phyloP scores from a whole-genome alignment of 257 asterid genomes.

The Ehretia macrophylla region DNA sequence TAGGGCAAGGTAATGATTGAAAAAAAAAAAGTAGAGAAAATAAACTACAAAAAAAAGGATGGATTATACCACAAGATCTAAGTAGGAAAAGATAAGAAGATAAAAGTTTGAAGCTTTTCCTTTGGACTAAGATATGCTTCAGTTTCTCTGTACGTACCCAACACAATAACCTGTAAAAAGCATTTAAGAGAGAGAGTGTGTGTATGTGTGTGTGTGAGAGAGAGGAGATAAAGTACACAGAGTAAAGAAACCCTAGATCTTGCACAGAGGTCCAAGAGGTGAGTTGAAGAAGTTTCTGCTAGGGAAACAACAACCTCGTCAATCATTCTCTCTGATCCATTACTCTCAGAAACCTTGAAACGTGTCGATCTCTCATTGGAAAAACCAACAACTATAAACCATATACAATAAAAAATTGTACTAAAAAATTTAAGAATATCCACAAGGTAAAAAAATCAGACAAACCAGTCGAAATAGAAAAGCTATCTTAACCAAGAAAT shows the following conservation, averaged over 20 bases:
- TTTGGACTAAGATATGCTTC: conserved; percentile 19
- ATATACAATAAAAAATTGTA: too few species aligned
- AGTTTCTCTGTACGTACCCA: conserved; percentile 12
- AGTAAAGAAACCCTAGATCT: conserved; percentile 79
- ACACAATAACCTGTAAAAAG: conserved; percentile 13
- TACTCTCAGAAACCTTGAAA: conserved; percentile 25
- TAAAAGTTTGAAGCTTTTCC: conserved; percentile 28
- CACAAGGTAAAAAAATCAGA: not conserved
- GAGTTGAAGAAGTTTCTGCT: conserved; percentile 25
- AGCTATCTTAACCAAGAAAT: not conserved
- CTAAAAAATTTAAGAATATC: conserved; percentile 3
- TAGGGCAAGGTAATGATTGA: conserved; percentile 7
- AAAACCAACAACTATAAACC: conserved; percentile 1
- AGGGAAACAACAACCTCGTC: conserved; percentile 34
- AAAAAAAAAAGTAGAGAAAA: not conserved
- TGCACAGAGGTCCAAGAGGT: conserved; percentile 56
- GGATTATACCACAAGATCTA: conserved; percentile 46
- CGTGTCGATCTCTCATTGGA: conserved; percentile 59
- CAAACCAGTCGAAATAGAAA: not conserved
- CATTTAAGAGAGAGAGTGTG: conserved; percentile 19
- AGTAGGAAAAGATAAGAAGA: conserved; percentile 32
- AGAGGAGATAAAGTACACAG: conserved; percentile 22
- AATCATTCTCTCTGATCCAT: conserved; percentile 17
- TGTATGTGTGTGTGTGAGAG: too few species aligned
- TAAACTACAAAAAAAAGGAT: too few species aligned